Evolutionary conservation across 1,284 basidiomycete species (phyloP).

Genomic region (Cutaneotrichosporon sp.): DNA sequence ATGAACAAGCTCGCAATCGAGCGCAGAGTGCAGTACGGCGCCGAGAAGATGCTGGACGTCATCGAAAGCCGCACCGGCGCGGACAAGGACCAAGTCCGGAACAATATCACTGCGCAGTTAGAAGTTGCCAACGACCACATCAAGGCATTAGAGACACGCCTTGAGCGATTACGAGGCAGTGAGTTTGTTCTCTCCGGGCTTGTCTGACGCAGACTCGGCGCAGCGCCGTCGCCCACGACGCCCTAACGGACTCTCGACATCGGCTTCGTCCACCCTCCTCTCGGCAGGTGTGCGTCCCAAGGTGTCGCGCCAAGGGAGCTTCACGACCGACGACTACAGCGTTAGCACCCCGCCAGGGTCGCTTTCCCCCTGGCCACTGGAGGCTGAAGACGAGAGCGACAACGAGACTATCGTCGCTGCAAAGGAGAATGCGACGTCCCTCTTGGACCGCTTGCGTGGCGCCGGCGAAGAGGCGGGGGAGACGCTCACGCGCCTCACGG

Average conservation of each 20-base stretch:
- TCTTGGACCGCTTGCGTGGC: slow-evolving; percentile 28
- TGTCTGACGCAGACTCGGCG: slow-evolving; percentile 29
- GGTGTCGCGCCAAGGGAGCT: slow-evolving; percentile 27
- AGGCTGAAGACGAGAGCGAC: slow-evolving; percentile 9
- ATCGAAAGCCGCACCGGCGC: slow-evolving; percentile 42
- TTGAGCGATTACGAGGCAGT: slow-evolving; percentile 41
- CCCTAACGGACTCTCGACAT: slow-evolving; percentile 36
- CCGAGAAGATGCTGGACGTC: slow-evolving; percentile 58
- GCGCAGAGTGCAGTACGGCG: slow-evolving; percentile 57
- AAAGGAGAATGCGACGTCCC: slow-evolving; percentile 28
- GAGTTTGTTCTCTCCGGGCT: not conserved
- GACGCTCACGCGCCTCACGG: slow-evolving; percentile 65
- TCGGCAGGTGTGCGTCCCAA: slow-evolving; percentile 35
- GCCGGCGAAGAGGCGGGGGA: slow-evolving; percentile 40
- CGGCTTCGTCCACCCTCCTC: slow-evolving; percentile 28
- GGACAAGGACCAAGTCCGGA: slow-evolving; percentile 45
- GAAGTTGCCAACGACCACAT: slow-evolving; percentile 49
- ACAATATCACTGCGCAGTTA: slow-evolving; percentile 49
- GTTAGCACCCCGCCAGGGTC: slow-evolving; percentile 20
- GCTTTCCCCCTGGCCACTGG: slow-evolving; percentile 6
- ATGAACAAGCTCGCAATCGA: slow-evolving; percentile 55
- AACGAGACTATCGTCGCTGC: slow-evolving; percentile 28
- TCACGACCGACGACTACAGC: not conserved
- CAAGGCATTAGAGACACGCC: slow-evolving; percentile 39
- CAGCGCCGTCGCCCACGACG: slow-evolving; percentile 37